A percentile compares a stretch with the other conserved stretches of the same genome.
These are phyloP conservation scores for Coemansia sp. DNA, from an alignment of 192 early-diverging fungal genomes.

Conservation along the genomic window DNA sequence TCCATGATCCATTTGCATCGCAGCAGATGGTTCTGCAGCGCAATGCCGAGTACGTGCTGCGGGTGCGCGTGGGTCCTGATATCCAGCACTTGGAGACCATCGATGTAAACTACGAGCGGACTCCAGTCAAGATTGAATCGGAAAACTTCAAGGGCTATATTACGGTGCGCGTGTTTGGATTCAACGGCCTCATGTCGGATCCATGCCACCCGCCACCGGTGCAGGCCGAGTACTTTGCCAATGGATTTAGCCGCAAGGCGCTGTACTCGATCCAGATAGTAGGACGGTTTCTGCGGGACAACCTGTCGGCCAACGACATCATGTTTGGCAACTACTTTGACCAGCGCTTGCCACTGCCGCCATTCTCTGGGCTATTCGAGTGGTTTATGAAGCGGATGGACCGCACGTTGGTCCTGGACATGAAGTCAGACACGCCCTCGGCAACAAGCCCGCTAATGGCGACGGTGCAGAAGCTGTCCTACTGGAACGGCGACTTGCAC, in stretches of 20 bases:
- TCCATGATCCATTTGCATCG: constrained; percentile 46
- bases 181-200: constrained; percentile 50
- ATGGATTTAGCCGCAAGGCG: constrained; percentile 52
- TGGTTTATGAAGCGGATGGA: constrained; percentile 57
- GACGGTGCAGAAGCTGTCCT: constrained; percentile 52
- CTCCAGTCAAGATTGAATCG: constrained; percentile 45
- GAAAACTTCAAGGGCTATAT: constrained; percentile 48
- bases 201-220: constrained; percentile 52
- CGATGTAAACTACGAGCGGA: constrained; percentile 55
- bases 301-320: constrained; percentile 48
- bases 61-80: constrained; percentile 49
- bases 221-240: constrained; percentile 47
- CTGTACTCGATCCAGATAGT: constrained; percentile 54
- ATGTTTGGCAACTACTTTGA: constrained; percentile 58
- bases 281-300: constrained; percentile 35
- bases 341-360: constrained; percentile 47
- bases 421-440: constrained; percentile 53
- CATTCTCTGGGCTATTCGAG: constrained; percentile 52
- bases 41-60: constrained; percentile 53
- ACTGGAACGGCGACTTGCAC: constrained; percentile 48
- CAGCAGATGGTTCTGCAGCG: constrained; percentile 49
- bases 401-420: constrained; percentile 49
- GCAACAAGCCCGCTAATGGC: constrained; percentile 49
- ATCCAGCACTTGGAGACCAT: constrained; percentile 40
- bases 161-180: constrained; percentile 51